Percentiles rank a stretch among this genome's conserved stretches.
Evolutionary conservation across 2,329 filamentous ascomycete genomes (phyloP).

Genomic region (Cladosporium oxysporum): DNA sequence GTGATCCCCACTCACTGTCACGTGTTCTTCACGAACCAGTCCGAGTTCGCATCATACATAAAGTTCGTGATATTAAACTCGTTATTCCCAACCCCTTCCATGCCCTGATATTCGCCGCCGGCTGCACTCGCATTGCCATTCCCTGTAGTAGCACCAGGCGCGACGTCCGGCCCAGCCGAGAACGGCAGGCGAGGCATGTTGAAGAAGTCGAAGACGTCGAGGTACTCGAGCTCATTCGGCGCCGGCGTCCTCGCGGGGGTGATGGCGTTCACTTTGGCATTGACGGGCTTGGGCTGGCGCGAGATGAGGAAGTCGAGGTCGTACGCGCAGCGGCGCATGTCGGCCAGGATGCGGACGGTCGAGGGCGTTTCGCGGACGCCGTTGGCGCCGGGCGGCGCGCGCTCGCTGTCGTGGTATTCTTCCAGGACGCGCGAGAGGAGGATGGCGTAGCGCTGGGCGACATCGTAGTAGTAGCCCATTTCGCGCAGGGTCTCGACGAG

Average conservation of each 20-base stretch:
- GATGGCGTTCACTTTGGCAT: conserved; percentile 24
- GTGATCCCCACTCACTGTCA: not conserved
- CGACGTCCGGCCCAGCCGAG: not conserved
- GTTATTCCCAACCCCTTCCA: conserved; percentile 43
- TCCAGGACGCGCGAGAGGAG: conserved; percentile 81
- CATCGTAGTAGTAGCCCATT: conserved; percentile 82
- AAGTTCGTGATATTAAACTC: conserved; percentile 79
- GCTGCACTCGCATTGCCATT: not conserved
- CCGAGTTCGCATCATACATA: conserved; percentile 71
- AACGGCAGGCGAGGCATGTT: conserved; percentile 75
- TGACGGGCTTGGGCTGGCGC: conserved; percentile 61
- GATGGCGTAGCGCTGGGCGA: conserved; percentile 77
- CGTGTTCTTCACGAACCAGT: conserved; percentile 57
- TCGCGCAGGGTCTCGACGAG: conserved; percentile 80
- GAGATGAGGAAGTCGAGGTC: conserved; percentile 89
- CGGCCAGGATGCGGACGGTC: conserved; percentile 81
- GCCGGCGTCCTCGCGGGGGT: conserved; percentile 55
- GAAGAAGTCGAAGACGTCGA: conserved; percentile 94
- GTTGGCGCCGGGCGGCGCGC: conserved; percentile 50
- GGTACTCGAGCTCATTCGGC: conserved; percentile 81
- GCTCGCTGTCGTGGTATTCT: conserved; percentile 78
- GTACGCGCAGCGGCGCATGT: conserved; percentile 88
- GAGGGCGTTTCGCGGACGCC: conserved; percentile 76
- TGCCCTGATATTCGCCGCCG: conserved; percentile 24
- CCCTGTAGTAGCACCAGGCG: conserved; percentile 23